Evolutionary conservation across 2,329 filamentous ascomycete species (phyloP).

Genomic region (Chrysoporthe austroafricana): DNA sequence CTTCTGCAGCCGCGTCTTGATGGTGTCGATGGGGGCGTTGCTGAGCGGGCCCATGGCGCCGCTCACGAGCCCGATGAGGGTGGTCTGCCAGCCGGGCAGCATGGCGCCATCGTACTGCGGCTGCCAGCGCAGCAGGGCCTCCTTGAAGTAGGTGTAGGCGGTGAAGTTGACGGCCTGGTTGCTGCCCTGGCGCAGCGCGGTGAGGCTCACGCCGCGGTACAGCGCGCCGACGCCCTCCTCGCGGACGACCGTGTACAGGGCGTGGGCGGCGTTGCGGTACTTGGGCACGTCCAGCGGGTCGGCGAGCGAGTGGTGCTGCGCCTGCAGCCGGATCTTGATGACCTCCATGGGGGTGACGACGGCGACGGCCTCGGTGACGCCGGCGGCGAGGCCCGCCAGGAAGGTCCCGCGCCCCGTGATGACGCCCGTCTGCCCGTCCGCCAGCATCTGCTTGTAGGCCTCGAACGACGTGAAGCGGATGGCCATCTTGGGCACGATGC

Average conservation of each 20-base stretch:
- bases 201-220: constrained; percentile 92
- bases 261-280: constrained; percentile 90
- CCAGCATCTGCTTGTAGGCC: constrained; percentile 84
- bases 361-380: constrained; percentile 93
- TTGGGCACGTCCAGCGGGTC: constrained; percentile 96
- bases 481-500: constrained; percentile 98
- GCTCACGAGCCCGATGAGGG: constrained; percentile 84
- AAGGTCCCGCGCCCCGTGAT: constrained; percentile 74
- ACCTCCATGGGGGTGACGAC: constrained; percentile 99
- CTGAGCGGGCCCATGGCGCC: constrained; percentile 95
- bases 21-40: constrained; percentile 97
- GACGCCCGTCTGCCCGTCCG: constrained; percentile 66
- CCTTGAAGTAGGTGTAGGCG: constrained; percentile 93
- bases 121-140: constrained; percentile 72
- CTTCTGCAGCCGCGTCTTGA: constrained; percentile 95
- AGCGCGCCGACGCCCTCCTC: constrained; percentile 89
- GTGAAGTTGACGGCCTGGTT: constrained; percentile 99
- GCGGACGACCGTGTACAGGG: constrained; percentile 82
- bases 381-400: constrained; percentile 79
- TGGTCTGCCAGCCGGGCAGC: constrained; percentile 88
- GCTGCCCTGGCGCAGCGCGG: constrained; percentile 89
- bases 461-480: constrained; percentile 99
- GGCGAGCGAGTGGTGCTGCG: constrained; percentile 96
- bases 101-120: constrained; percentile 66
- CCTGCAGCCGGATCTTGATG: constrained; percentile 97